Percentiles rank a stretch among this genome's conserved stretches.
phyloP scores from a whole-genome alignment of 306 rosid species.

The Prunus persica region DNA sequence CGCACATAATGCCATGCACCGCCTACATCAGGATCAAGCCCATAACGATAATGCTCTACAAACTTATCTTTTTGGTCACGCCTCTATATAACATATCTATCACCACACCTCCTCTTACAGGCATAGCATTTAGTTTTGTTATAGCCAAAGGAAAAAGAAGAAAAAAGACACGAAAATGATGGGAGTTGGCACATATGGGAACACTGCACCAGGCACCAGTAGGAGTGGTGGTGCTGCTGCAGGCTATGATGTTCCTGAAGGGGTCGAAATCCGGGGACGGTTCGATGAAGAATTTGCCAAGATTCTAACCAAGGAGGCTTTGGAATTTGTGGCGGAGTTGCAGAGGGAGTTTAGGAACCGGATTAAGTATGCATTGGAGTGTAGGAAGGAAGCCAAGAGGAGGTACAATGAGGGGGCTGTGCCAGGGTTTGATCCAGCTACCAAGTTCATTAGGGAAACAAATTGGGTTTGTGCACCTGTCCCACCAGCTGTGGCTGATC shows the following conservation, averaged over 20 bases:
- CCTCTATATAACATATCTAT: neutral
- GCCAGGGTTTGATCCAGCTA: slow-evolving; percentile 77
- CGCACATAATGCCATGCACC: slow-evolving; percentile 34
- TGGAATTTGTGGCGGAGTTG: slow-evolving; percentile 62
- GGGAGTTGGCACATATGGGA: slow-evolving; percentile 39
- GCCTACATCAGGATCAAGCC: neutral
- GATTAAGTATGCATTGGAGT: slow-evolving; percentile 65
- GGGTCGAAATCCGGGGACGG: slow-evolving; percentile 71
- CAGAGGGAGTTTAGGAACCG: slow-evolving; percentile 75
- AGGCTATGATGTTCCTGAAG: slow-evolving; percentile 65
- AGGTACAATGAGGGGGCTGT: slow-evolving; percentile 66
- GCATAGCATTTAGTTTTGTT: neutral
- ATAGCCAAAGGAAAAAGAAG: neutral
- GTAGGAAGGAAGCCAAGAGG: slow-evolving; percentile 67
- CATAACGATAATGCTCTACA: slow-evolving; percentile 16
- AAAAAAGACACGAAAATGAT: slow-evolving; percentile 6
- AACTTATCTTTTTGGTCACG: neutral
- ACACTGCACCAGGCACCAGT: slow-evolving; percentile 5
- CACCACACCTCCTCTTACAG: neutral
- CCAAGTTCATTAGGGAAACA: slow-evolving; percentile 53
- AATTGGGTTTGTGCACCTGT: slow-evolving; percentile 71
- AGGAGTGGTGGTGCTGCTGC: slow-evolving; percentile 1
- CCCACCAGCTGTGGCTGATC: slow-evolving; percentile 65
- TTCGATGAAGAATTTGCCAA: slow-evolving; percentile 60
- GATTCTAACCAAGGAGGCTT: slow-evolving; percentile 71